Conservation (phyloP, 2,329 filamentous ascomycete genomes). For the Chalaropsis ovoidea region DNA sequence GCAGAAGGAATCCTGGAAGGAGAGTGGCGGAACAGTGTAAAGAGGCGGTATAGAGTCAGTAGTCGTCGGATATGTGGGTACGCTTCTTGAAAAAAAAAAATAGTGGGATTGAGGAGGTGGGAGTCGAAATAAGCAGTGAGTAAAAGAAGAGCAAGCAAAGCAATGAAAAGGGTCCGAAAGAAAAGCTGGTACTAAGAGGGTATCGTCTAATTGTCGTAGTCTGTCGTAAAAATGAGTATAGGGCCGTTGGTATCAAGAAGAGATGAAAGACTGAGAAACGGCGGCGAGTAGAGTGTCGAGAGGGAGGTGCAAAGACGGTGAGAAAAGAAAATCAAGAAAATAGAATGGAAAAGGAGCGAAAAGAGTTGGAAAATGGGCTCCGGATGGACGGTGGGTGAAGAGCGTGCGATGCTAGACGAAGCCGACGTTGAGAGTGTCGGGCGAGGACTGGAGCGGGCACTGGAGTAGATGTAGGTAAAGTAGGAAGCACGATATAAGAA, state of each 20-base stretch:
- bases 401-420: neutral
- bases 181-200: neutral
- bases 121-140: neutral
- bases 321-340: slow-evolving; percentile 1
- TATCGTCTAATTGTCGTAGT: slow-evolving; percentile 7
- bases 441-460: neutral
- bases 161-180: neutral
- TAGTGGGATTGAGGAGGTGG: neutral
- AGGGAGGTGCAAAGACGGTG: neutral
- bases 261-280: neutral
- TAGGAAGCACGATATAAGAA: slow-evolving; percentile 3
- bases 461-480: neutral
- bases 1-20: neutral
- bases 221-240: slow-evolving; percentile 2
- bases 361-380: neutral
- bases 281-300: neutral
- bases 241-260: neutral
- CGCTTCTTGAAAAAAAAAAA: neutral
- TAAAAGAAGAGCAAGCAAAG: neutral
- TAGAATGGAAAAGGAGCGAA: neutral
- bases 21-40: neutral
- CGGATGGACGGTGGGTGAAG: neutral
- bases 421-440: neutral
- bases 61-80: slow-evolving; percentile 20
- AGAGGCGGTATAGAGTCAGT: slow-evolving; percentile 13